Base-by-base conservation (phyloP, 495 filamentous ascomycete species). In the Talaromyces borbonicus region DNA sequence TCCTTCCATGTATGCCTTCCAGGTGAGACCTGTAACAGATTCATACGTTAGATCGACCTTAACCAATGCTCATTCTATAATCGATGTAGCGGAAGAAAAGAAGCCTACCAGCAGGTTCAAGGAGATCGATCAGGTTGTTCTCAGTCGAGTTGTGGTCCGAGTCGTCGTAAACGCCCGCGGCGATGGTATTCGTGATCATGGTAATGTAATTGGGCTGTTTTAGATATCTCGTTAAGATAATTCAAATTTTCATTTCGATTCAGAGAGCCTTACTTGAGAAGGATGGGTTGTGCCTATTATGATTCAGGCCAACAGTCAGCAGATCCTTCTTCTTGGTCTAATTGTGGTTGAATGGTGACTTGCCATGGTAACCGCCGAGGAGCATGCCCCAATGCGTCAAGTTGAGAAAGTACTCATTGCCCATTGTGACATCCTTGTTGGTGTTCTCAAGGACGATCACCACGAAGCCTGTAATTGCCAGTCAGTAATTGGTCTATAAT, bases 381-480 rank as follows among this genome's bases (percentile, higher is more conserved):
- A 47, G 9, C 9, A 51, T 36, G 20, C 49, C 43, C 2, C 6
- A 14, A 25, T 51, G 25, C 14, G 49, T 43, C 22, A 51, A 24
- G 20, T 41, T 18, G 9, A 36, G 37, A 19, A 40, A 51, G 49
- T 47, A 51, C 9, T 41, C 39, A 22, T 50, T 33, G 16, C 39
- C 49, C 15, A 48, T 24, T 9, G 49, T 27, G 14, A 27, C 42
- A 29, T 40, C 43, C 33, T 51, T 51, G 44, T 51, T 42, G 33
- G 43, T 51, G 33, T 51, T 51, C 49, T 51, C 49, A 25, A 51
- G 30, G 15, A 51, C 44, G 16, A 51, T 48, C 6, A 48, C 49
- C 11, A 51, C 49, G 14, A 47, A 51, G 24, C 49, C 49, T 51
- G 12, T 15, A 32, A n/a, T n/a, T n/a, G n/a, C n/a, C n/a, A n/a